These are phyloP conservation scores for Ophiostoma quercus DNA, from an alignment of 2,329 filamentous ascomycete genomes.

Conservation along the genomic window DNA sequence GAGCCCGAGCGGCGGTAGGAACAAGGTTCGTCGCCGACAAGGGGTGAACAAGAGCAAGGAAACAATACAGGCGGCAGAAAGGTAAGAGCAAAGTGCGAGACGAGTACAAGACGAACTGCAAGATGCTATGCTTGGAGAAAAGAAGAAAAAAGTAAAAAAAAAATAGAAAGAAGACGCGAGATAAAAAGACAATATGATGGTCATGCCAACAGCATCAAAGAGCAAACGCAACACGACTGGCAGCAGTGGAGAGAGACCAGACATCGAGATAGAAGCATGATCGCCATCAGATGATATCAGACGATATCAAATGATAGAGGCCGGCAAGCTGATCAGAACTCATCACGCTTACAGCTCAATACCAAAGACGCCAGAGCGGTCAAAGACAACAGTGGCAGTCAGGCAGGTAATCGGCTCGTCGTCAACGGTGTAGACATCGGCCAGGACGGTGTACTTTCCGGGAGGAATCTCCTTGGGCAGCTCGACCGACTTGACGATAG, in stretches of 20 bases:
- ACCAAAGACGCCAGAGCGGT: slow-evolving; percentile 30
- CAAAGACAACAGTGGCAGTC: slow-evolving; percentile 65
- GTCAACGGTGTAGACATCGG: slow-evolving; percentile 74
- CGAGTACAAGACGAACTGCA: neutral
- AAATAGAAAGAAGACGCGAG: neutral
- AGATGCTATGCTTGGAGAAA: slow-evolving; percentile 5
- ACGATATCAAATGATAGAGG: neutral
- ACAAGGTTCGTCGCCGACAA: neutral
- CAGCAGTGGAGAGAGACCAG: neutral
- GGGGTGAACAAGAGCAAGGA: neutral
- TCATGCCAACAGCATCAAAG: neutral
- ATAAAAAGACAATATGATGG: neutral
- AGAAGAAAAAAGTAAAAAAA: slow-evolving; percentile 3
- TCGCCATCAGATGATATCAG: neutral
- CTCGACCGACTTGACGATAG: slow-evolving; percentile 73
- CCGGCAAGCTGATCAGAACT: neutral
- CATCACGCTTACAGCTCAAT: slow-evolving; percentile 20
- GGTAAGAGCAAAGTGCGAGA: slow-evolving; percentile 3
- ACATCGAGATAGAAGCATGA: neutral
- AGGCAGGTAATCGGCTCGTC: slow-evolving; percentile 78
- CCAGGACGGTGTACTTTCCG: slow-evolving; percentile 82
- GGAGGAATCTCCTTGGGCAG: slow-evolving; percentile 83
- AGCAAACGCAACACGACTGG: neutral
- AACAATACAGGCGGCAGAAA: neutral
- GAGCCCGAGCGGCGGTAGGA: neutral